Evolutionary conservation across 2,329 filamentous ascomycete species (phyloP).

Genomic region (Chalaropsis ovoidea): DNA sequence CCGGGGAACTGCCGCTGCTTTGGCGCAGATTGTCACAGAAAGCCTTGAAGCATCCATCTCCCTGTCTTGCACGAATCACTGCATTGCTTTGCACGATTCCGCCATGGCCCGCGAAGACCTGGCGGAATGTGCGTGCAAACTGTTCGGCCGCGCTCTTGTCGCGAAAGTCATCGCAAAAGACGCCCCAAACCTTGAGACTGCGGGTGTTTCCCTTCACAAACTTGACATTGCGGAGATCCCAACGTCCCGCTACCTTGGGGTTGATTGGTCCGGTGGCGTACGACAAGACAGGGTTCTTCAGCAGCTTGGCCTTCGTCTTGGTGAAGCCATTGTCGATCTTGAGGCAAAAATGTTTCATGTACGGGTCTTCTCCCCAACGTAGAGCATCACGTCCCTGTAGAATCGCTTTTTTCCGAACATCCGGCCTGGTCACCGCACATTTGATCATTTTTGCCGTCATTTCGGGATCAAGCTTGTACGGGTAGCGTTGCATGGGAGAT

Average conservation of each 20-base stretch:
- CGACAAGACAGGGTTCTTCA: constrained; percentile 50
- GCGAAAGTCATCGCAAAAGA: constrained; percentile 44
- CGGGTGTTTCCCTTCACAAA: constrained; percentile 57
- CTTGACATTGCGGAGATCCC: constrained; percentile 64
- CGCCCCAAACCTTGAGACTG: constrained; percentile 62
- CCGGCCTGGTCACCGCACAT: constrained; percentile 72
- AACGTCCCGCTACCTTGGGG: constrained; percentile 61
- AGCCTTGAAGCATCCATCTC: neutral
- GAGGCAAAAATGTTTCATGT: constrained; percentile 64
- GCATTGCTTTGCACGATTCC: constrained; percentile 36
- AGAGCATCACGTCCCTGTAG: constrained; percentile 55
- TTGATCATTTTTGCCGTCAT: constrained; percentile 85
- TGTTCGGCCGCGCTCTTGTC: constrained; percentile 32
- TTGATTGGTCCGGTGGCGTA: constrained; percentile 40
- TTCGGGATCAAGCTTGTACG: constrained; percentile 49
- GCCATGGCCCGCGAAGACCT: constrained; percentile 42
- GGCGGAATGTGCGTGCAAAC: constrained; percentile 37
- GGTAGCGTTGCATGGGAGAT: constrained; percentile 48
- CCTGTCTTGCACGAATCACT: constrained; percentile 30
- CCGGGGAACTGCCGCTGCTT: neutral
- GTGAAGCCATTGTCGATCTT: constrained; percentile 56
- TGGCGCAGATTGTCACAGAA: neutral
- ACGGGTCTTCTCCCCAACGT: constrained; percentile 57
- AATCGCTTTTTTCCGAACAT: constrained; percentile 58
- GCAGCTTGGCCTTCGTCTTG: constrained; percentile 56